These are phyloP conservation scores for Eucommia ulmoides DNA, from an alignment of 257 asterid species.

Conservation along the genomic window DNA sequence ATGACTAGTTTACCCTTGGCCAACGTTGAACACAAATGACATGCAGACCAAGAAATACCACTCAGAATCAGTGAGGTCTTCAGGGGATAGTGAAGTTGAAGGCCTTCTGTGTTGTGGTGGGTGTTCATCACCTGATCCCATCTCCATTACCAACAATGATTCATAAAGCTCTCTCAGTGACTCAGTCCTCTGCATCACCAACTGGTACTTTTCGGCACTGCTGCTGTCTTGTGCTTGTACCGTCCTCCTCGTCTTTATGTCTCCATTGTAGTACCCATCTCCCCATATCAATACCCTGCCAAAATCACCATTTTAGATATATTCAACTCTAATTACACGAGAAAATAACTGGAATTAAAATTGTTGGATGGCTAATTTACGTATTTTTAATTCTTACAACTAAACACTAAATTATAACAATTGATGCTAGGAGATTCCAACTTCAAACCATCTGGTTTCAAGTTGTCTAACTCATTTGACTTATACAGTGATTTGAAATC, in stretches of 20 bases:
- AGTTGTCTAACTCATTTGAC: too few relatives aligned
- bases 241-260: constrained; percentile 82
- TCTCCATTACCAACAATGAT: constrained; percentile 50
- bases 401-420: too few relatives aligned
- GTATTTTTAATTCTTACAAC: too few relatives aligned
- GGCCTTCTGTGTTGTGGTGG: constrained; percentile 58
- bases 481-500: too few relatives aligned
- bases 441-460: too few relatives aligned
- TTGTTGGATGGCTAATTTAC: too few relatives aligned
- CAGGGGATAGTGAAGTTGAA: constrained; percentile 79
- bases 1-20: constrained; percentile 57
- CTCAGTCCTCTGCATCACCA: constrained; percentile 74
- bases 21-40: constrained; percentile 63
- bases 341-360: too few relatives aligned
- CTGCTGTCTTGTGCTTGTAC: constrained; percentile 48
- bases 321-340: too few relatives aligned
- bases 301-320: too few relatives aligned
- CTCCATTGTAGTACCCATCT: constrained; percentile 94
- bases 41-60: constrained; percentile 98
- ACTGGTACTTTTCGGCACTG: constrained; percentile 43
- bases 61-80: constrained; percentile 92
- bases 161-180: constrained; percentile 67
- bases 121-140: constrained; percentile 50
- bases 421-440: too few relatives aligned
- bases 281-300: constrained; percentile 69